These are phyloP conservation scores for Paracoccidioides brasiliensis DNA, from an alignment of 2,329 filamentous ascomycete genomes.

Conservation along the genomic window DNA sequence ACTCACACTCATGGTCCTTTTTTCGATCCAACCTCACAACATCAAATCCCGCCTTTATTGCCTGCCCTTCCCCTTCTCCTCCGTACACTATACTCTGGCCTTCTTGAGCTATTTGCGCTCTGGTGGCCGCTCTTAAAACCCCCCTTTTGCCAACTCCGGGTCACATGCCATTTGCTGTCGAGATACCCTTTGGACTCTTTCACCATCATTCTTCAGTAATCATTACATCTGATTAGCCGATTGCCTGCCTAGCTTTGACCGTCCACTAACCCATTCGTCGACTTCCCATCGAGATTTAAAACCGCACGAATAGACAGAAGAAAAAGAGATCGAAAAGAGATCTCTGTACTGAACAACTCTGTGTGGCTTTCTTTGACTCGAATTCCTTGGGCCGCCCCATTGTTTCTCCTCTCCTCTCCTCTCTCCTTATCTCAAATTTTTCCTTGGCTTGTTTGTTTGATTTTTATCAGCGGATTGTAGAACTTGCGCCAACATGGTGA, in stretches of 20 bases:
- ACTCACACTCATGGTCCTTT: conserved; percentile 7
- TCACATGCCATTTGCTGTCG: background rate
- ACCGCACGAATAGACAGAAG: background rate
- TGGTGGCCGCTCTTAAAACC: background rate
- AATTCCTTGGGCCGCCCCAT: background rate
- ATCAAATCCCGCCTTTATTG: conserved; percentile 11
- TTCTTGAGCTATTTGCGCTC: background rate
- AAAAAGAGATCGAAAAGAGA: background rate
- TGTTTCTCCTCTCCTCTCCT: conserved; percentile 4
- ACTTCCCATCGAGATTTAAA: background rate
- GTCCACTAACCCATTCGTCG: no score
- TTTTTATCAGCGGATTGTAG: conserved; percentile 8
- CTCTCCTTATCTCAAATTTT: conserved; percentile 7
- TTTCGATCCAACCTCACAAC: conserved; percentile 7
- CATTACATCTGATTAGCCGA: background rate
- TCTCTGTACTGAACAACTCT: background rate
- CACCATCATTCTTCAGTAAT: background rate
- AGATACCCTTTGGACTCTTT: background rate
- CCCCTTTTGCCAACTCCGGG: background rate
- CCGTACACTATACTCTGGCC: conserved; percentile 4
- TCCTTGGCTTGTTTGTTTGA: conserved; percentile 3
- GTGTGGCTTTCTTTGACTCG: background rate
- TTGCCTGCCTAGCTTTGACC: no score
- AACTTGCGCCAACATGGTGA: conserved; percentile 33
- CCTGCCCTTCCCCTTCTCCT: conserved; percentile 8